A percentile compares a stretch with the other conserved stretches of the same genome.
phyloP scores from a whole-genome alignment of 2,329 filamentous ascomycete species.

The Neurospora crassa region DNA sequence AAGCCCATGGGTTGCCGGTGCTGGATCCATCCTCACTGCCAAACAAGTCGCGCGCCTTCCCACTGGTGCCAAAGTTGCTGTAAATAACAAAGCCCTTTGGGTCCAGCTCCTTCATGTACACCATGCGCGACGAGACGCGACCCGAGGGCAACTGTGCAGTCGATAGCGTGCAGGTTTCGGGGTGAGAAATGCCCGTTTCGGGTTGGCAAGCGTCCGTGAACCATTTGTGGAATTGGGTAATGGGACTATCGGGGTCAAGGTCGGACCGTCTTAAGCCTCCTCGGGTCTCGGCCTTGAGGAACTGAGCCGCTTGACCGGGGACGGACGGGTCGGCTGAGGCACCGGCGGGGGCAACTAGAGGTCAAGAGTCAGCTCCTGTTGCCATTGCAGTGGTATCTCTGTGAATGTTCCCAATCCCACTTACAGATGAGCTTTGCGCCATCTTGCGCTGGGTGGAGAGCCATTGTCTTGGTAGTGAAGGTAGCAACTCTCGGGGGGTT shows the following conservation, averaged over 20 bases:
- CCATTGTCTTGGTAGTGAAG: constrained; percentile 23
- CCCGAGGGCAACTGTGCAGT: constrained; percentile 79
- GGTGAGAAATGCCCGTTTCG: constrained; percentile 50
- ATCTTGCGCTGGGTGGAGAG: constrained; percentile 31
- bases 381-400: background rate
- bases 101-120: constrained; percentile 96
- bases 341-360: constrained; percentile 15
- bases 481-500: background rate
- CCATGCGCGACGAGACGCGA: constrained; percentile 71
- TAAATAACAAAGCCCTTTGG: constrained; percentile 78
- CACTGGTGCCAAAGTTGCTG: constrained; percentile 77
- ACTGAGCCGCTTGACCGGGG: constrained; percentile 64
- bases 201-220: constrained; percentile 60
- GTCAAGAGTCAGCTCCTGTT: background rate
- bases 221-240: constrained; percentile 83
- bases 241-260: constrained; percentile 54
- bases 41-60: constrained; percentile 57
- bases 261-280: constrained; percentile 51
- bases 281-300: constrained; percentile 41
- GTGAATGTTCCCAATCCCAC: constrained; percentile 11
- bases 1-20: constrained; percentile 61
- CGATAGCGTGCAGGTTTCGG: constrained; percentile 80
- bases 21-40: constrained; percentile 14
- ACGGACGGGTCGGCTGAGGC: constrained; percentile 44
- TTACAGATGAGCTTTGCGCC: constrained; percentile 40